Evolutionary conservation across 2,329 filamentous ascomycete genomes (phyloP), one percentile per base, ranked within the genome.

Genomic region (Davidsoniella virescens): DNA sequence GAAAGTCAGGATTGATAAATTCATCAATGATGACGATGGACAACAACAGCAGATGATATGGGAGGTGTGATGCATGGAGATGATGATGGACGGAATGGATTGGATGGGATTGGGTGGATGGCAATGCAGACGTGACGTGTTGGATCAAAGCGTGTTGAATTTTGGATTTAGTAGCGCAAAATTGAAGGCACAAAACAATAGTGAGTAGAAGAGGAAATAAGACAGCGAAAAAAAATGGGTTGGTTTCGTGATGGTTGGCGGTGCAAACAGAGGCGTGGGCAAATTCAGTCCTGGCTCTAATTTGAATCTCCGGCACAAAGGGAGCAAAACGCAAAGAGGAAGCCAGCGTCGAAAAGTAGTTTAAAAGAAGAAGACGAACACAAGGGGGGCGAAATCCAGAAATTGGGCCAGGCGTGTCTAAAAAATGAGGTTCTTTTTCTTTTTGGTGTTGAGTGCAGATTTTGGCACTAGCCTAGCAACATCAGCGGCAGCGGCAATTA

Each of bases 291-390:
- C 29, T 4, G 29, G 12, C 29, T 33, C 29, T 9, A 33, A 33
- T 33, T 33, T 9, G 29, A 12, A 12, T 29, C 36, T 10, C 25
- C 37, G 25, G 29, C 12, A 49, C 50, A 55, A 52, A 55, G 29
- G 29, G 29, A 33, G 29, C 9, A 42, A 49, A 41, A 43, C 47
- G 49, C 38, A 51, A 25, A 53, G 40, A 51, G 54, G 44, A 29
- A 54, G 38, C 20, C 36, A 52, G 55, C 23, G 41, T 43, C 18
- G 49, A 51, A 55, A 47, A 47, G 51, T 53, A 49, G 44, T 48
- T 40, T 43, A 52, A 36, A 54, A 36, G 16, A 37, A 37, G 9
- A 37, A 37, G 36, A 47, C 37, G 12, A 40, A 41, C 37, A 39
- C 18, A 47, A 48, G 29, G 36, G 23, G 41, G 46, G 5, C 46